Evolutionary conservation across 768 basidiomycete species (phyloP).

Genomic region (Mycena pura): DNA sequence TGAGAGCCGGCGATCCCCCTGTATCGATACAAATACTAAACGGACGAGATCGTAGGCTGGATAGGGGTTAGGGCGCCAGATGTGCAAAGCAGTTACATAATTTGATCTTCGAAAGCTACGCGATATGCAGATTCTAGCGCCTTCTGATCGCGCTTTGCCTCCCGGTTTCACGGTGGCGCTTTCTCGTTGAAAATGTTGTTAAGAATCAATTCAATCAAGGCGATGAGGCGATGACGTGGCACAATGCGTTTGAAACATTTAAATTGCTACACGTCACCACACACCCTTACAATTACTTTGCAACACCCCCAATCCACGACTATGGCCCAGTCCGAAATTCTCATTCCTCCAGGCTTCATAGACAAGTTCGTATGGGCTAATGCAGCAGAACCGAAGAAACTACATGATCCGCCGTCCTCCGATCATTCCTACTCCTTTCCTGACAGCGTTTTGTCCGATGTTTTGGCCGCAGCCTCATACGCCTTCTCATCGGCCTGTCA

Average conservation of each 20-base stretch:
- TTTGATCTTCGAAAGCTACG: not conserved
- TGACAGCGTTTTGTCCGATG: not conserved
- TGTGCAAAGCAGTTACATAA: too few species aligned
- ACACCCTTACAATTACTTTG: not conserved
- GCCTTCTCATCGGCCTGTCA: not conserved
- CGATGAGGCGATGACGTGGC: not conserved
- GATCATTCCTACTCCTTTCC: not conserved
- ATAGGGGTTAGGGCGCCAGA: too few species aligned
- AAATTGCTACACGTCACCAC: not conserved
- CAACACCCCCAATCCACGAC: too few species aligned
- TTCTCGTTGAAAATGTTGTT: not conserved
- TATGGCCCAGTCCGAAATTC: not conserved
- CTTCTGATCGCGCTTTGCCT: too few species aligned
- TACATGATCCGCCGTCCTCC: not conserved
- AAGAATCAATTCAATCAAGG: not conserved
- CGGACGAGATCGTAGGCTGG: too few species aligned
- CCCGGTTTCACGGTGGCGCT: not conserved
- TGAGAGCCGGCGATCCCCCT: too few species aligned
- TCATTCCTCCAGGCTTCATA: not conserved
- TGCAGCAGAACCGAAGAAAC: too few species aligned
- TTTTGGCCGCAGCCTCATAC: slow-evolving; percentile 2
- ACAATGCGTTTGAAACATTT: not conserved
- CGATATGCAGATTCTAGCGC: too few species aligned
- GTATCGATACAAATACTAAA: too few species aligned
- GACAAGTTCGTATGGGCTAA: not conserved